Evolutionary conservation across 1,284 basidiomycete genomes (phyloP), one percentile per base, ranked within the genome.

Genomic region (Neonothopanus nambi): DNA sequence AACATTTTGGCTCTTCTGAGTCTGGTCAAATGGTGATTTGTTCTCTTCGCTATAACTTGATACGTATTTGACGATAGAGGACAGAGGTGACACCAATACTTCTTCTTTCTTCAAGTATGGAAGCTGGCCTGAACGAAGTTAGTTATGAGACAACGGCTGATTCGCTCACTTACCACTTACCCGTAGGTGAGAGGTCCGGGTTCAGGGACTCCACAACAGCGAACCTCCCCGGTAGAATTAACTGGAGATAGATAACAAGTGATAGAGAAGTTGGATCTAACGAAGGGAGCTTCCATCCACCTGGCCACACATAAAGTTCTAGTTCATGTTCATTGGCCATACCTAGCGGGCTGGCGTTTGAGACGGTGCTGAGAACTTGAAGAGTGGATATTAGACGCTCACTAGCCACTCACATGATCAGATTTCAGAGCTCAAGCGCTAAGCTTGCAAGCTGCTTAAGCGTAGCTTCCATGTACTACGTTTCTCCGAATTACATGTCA

Each of bases 101-200:
- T 78, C 68, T 1, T 76, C 81, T 67, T 89, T 82, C 0, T 77
- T 77, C 23, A 92, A 63, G 60, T 79, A 89, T 1, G 89, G 89
- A 1, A 91, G 72, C 61, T 84, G 83, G 15, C 89, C 88, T 91
- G 56, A 17, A 7, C n/a, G 6, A 43, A 13, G 21, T 23, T 42
- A 41, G 40, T 33, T 18, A 33, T 44, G 33, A 21, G 18, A 39
- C n/a, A n/a, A 18, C n/a, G 21, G 33, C 13, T 28, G 17, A 1
- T 21, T 37, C 20, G 20, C 46, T 59, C 59, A 70, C 67, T 57
- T n/a, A n/a, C n/a, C 57, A 76, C 81, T 67, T 67, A 86, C 89
- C 89, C 61, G 76, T 83, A n/a, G 88, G 87, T 55, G 89, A 89
- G n/a, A 77, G 57, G 69, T 90, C 87, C 6, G 87, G 84, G 64